These are phyloP conservation scores for Dianthus caryophyllus DNA, from an alignment of 148 eudicot species.

Conservation along the genomic window DNA sequence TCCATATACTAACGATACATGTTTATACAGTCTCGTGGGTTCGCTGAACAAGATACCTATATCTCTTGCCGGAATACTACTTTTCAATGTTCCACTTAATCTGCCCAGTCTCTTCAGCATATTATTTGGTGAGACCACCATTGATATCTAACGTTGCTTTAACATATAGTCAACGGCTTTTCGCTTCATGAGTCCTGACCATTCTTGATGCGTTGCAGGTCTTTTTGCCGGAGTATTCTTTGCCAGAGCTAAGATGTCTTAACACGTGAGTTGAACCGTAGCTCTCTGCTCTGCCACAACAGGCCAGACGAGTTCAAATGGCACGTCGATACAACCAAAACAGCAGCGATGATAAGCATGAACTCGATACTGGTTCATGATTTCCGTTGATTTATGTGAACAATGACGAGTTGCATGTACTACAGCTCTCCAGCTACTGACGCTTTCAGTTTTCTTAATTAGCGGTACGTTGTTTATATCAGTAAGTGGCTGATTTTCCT, in stretches of 20 bases:
- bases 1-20: slow-evolving; percentile 3
- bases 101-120: slow-evolving; percentile 65
- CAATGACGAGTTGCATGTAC: neutral
- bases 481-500: neutral
- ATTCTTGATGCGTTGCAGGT: slow-evolving; percentile 36
- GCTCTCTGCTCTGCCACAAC: neutral
- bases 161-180: neutral
- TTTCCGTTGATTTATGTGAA: neutral
- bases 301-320: neutral
- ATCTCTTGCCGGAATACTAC: slow-evolving; percentile 58
- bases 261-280: slow-evolving; percentile 2
- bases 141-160: neutral
- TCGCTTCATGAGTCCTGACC: slow-evolving; percentile 8
- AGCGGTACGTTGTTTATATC: neutral
- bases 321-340: neutral
- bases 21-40: slow-evolving; percentile 58
- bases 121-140: slow-evolving; percentile 54
- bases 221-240: slow-evolving; percentile 79
- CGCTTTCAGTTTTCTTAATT: neutral
- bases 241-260: slow-evolving; percentile 81
- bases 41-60: slow-evolving; percentile 80
- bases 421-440: neutral
- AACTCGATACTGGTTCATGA: slow-evolving; percentile 10
- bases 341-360: neutral
- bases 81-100: slow-evolving; percentile 73